A percentile compares a stretch with the other conserved stretches of the same genome.
phyloP scores from a whole-genome alignment of 192 early-diverging fungal species.

The Entomortierella chlamydospora region DNA sequence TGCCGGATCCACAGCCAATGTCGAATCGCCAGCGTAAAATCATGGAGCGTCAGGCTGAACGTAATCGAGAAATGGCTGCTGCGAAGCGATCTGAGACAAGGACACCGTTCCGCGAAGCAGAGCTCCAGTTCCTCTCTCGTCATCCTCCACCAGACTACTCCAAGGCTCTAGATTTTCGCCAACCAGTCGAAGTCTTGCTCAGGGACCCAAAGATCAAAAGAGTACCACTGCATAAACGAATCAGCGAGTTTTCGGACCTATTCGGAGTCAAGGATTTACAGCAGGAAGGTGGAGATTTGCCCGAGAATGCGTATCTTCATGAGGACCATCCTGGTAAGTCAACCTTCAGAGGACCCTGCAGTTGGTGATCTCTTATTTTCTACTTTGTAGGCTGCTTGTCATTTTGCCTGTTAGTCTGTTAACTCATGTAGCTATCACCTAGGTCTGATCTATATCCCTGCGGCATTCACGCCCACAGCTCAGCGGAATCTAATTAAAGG shows the following conservation, averaged over 20 bases:
- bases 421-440: background rate
- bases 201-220: conserved; percentile 24
- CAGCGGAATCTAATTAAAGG: conserved; percentile 78
- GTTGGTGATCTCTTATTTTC: background rate
- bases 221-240: conserved; percentile 11
- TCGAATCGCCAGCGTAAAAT: conserved; percentile 56
- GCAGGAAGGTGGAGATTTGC: background rate
- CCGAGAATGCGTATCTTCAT: conserved; percentile 43
- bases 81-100: conserved; percentile 49
- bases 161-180: conserved; percentile 67
- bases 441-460: conserved; percentile 86
- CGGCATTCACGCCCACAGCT: conserved; percentile 75
- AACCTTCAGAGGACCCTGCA: background rate
- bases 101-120: conserved; percentile 77
- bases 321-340: conserved; percentile 42
- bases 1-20: conserved; percentile 26
- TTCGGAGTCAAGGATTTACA: conserved; percentile 37
- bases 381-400: no score
- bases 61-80: conserved; percentile 30
- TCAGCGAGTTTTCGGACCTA: conserved; percentile 35
- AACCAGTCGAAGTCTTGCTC: conserved; percentile 15
- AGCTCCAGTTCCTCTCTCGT: conserved; percentile 69
- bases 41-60: conserved; percentile 44
- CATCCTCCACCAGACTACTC: conserved; percentile 63
- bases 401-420: background rate